A percentile compares a stretch with the other conserved stretches of the same genome.
These are phyloP conservation scores for Chytriomyces hyalinus DNA, from an alignment of 192 early-diverging fungal genomes.

Conservation along the genomic window DNA sequence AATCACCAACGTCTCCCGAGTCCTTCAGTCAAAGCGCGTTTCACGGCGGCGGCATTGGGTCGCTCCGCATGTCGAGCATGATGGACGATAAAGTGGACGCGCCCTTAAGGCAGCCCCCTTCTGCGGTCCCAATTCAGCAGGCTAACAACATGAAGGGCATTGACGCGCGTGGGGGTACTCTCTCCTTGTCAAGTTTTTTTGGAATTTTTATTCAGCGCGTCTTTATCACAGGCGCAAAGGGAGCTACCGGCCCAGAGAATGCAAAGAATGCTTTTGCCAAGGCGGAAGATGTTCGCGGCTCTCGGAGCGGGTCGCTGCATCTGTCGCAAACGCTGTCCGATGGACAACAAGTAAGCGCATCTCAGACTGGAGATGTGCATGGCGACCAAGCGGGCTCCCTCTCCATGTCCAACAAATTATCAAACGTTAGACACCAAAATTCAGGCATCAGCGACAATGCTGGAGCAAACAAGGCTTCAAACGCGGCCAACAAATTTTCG, in stretches of 20 bases:
- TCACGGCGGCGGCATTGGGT: neutral
- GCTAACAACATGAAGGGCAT: no score
- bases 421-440: no score
- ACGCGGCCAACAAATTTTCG: no score
- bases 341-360: neutral
- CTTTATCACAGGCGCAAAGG: no score
- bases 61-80: constrained; percentile 5
- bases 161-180: no score
- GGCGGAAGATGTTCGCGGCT: neutral
- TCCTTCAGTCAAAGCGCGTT: neutral
- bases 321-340: neutral
- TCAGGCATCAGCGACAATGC: no score
- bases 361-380: neutral
- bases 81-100: neutral
- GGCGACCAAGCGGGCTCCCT: constrained; percentile 4
- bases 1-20: no score
- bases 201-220: no score
- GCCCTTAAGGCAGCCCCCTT: neutral
- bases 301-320: neutral
- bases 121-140: neutral
- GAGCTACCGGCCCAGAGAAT: no score
- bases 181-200: neutral
- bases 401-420: neutral
- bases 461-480: no score
- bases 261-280: neutral